These are phyloP conservation scores for Tetracentron sinense DNA, from an alignment of 164 flowering plant genomes.

Conservation along the genomic window DNA sequence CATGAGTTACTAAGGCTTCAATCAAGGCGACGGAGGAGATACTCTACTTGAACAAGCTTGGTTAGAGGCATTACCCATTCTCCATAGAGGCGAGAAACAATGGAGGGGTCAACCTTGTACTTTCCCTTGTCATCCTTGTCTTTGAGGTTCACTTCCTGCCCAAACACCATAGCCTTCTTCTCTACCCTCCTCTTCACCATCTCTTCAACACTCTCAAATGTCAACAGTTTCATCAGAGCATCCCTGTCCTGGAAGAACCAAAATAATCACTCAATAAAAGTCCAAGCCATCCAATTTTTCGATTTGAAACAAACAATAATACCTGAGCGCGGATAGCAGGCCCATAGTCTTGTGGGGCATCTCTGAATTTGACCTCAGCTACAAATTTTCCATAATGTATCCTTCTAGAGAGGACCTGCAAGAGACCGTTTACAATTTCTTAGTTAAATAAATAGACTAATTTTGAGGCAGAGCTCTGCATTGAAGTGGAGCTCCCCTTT, in stretches of 20 bases:
- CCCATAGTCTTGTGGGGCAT: conserved; percentile 62
- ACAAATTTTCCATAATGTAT: conserved; percentile 91
- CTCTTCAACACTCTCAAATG: conserved; percentile 61
- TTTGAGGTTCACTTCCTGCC: conserved; percentile 55
- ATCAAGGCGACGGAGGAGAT: conserved; percentile 82
- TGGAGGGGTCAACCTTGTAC: conserved; percentile 59
- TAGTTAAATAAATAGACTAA: background rate
- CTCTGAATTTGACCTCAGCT: conserved; percentile 81
- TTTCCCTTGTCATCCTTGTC: conserved; percentile 14
- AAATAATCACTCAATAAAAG: background rate
- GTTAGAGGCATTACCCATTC: conserved; percentile 95
- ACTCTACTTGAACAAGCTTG: conserved; percentile 73
- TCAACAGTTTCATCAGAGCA: conserved; percentile 68
- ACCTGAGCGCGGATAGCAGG: conserved; percentile 72
- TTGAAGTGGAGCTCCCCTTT: no score
- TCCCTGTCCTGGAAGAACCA: conserved; percentile 53
- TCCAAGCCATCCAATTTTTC: background rate
- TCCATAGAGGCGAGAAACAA: conserved; percentile 55
- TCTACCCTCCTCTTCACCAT: conserved; percentile 67
- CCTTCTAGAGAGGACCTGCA: conserved; percentile 81
- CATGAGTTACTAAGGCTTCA: conserved; percentile 17
- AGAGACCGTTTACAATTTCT: background rate
- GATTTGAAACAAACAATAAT: background rate
- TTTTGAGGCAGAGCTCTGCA: no score
- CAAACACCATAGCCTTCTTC: conserved; percentile 70